A percentile compares a stretch with the other conserved stretches of the same genome.
Conservation (phyloP, 345 rosid genomes). For the Bruguiera parviflora region DNA sequence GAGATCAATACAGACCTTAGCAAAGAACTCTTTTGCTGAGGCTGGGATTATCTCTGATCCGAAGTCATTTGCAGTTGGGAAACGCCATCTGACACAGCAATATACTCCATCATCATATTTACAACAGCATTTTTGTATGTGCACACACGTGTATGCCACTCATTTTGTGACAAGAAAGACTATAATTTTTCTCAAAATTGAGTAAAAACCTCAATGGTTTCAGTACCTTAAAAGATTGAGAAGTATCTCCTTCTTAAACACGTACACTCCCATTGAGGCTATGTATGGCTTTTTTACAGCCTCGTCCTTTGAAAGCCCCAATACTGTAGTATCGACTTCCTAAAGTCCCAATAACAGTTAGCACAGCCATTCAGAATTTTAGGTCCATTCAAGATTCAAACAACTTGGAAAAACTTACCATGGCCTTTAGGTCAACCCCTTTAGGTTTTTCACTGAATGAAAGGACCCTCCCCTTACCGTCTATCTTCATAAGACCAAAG, state of each 20-base stretch:
- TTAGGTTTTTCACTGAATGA: slow-evolving; percentile 92
- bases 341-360: slow-evolving; percentile 18
- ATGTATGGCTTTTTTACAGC: slow-evolving; percentile 89
- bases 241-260: slow-evolving; percentile 93
- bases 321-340: slow-evolving; percentile 84
- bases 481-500: slow-evolving; percentile 95
- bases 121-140: too few species aligned
- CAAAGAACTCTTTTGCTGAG: slow-evolving; percentile 69
- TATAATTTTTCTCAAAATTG: too few species aligned
- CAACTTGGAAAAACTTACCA: slow-evolving; percentile 40
- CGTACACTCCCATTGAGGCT: slow-evolving; percentile 95
- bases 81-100: slow-evolving; percentile 74
- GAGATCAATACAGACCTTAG: slow-evolving; percentile 43
- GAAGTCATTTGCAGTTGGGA: slow-evolving; percentile 95
- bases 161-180: too few species aligned
- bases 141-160: too few species aligned
- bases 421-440: slow-evolving; percentile 74
- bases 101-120: not conserved
- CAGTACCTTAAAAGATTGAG: slow-evolving; percentile 85
- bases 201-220: too few species aligned
- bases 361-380: not conserved
- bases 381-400: not conserved
- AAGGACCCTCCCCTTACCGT: slow-evolving; percentile 73
- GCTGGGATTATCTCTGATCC: slow-evolving; percentile 97
- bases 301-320: slow-evolving; percentile 77